These are phyloP conservation scores for Davidsoniella neocaledoniae DNA, from an alignment of 2,329 filamentous ascomycete genomes.

Conservation along the genomic window DNA sequence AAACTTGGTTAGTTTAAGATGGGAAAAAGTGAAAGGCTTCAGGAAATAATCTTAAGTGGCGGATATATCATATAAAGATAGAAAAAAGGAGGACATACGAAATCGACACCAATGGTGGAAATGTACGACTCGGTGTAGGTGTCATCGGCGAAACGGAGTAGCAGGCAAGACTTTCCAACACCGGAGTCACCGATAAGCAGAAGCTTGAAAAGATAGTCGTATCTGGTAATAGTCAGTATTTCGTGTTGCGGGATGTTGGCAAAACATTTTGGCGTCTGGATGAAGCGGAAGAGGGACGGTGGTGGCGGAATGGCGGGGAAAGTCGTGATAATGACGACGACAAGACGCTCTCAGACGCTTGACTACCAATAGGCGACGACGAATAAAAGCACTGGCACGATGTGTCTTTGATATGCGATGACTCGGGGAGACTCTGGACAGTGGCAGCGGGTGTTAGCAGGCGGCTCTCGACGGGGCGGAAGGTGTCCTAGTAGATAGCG, in stretches of 20 bases:
- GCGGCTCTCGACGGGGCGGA: background rate
- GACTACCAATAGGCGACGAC: too few species aligned
- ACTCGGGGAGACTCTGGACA: too few species aligned
- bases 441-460: background rate
- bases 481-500: background rate
- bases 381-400: too few species aligned
- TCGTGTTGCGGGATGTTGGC: background rate
- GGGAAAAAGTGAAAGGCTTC: background rate
- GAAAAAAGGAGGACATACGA: constrained; percentile 47
- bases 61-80: background rate
- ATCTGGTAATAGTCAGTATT: constrained; percentile 42
- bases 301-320: background rate
- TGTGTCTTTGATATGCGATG: too few species aligned
- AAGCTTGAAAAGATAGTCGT: constrained; percentile 99
- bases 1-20: constrained; percentile 13
- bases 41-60: background rate
- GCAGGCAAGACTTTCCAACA: constrained; percentile 98
- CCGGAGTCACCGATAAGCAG: constrained; percentile 99
- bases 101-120: constrained; percentile 98
- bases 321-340: too few species aligned
- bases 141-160: constrained; percentile 94
- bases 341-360: too few species aligned
- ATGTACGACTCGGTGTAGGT: constrained; percentile 99
- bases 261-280: background rate
- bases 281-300: background rate